Evolutionary conservation across 2,329 filamentous ascomycete species (phyloP), one percentile per base, ranked within the genome.

Genomic region (Endocalyx cinctus): DNA sequence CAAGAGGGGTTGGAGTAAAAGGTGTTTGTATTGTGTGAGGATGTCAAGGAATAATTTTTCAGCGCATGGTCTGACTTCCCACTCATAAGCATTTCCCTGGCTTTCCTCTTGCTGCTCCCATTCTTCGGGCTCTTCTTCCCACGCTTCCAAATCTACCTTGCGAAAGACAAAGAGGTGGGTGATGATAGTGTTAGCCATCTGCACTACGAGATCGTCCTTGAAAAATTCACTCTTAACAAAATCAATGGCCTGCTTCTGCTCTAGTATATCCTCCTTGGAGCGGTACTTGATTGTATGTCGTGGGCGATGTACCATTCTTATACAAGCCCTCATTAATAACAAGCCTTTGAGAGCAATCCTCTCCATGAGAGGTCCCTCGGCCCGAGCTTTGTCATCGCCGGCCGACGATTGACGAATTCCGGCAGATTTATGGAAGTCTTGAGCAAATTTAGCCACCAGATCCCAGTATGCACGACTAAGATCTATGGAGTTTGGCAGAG

Each of bases 11-110:
- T 83, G 76, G 8, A 87, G 76, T 25, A 97, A 74, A 17, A 94
- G 69, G 29, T 82, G 69, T 62, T 92, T 95, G 71, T 87, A 94
- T 63, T 94, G 82, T 41, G 87, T 85, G 39, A 95, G 77, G 13
- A 98, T 75, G 50, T 96, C 89, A 46, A 96, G 72, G 60, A 97
- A 95, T 11, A 98, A 71, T 59, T 89, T 94, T 60, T 98, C 92
- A 0, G 92, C 83, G 55, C 90, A 97, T 3, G 89, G 87, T 19
- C 90, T 80, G 33, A 97, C 82, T 38, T 90, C 86, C 66, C 89
- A 96, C 52, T 97, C 88, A 74, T 85, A 97, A 2, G 84, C 86
- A 47, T 87, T 85, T 22, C 84, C 81, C 38, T 86, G 78, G 39
- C 82, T 84, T 51, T 94, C 87, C 64, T 96, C 88, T 50, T 83